A percentile compares a stretch with the other conserved stretches of the same genome.
Conservation (phyloP, 768 basidiomycete species). For the Boletellus sp. region DNA sequence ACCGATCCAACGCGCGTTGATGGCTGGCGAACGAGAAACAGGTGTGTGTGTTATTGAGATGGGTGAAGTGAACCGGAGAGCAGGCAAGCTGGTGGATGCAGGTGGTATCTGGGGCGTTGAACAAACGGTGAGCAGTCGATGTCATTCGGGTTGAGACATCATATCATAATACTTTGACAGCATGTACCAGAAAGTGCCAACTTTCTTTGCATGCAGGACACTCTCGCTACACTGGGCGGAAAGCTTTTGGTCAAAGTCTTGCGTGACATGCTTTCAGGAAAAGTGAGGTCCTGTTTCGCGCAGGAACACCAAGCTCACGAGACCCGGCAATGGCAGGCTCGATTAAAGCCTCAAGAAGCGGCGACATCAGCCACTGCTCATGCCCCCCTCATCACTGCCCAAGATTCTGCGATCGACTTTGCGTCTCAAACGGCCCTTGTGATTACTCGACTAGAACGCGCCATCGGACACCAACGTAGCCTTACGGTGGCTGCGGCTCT, state of each 20-base stretch:
- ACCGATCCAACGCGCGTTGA: constrained; percentile 80
- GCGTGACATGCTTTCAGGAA: constrained; percentile 56
- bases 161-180: constrained; percentile 34
- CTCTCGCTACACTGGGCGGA: constrained; percentile 63
- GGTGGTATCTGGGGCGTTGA: constrained; percentile 64
- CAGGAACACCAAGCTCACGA: not conserved
- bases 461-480: constrained; percentile 28
- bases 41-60: constrained; percentile 83
- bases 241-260: constrained; percentile 67
- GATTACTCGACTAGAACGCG: constrained; percentile 23
- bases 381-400: constrained; percentile 42
- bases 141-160: not conserved
- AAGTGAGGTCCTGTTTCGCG: constrained; percentile 33
- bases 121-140: constrained; percentile 45
- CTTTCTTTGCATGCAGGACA: constrained; percentile 54
- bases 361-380: constrained; percentile 32
- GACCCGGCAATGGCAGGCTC: constrained; percentile 39
- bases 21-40: constrained; percentile 62
- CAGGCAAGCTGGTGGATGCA: constrained; percentile 64
- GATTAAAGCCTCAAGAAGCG: constrained; percentile 43
- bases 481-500: constrained; percentile 21
- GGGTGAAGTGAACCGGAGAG: constrained; percentile 48
- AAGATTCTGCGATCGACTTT: constrained; percentile 17
- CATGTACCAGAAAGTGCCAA: constrained; percentile 45
- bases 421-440: constrained; percentile 16